Percentiles rank a stretch among this genome's conserved stretches.
These are phyloP conservation scores for Babesia bigemina DNA, from an alignment of 169 alveolate genomes.

Conservation along the genomic window DNA sequence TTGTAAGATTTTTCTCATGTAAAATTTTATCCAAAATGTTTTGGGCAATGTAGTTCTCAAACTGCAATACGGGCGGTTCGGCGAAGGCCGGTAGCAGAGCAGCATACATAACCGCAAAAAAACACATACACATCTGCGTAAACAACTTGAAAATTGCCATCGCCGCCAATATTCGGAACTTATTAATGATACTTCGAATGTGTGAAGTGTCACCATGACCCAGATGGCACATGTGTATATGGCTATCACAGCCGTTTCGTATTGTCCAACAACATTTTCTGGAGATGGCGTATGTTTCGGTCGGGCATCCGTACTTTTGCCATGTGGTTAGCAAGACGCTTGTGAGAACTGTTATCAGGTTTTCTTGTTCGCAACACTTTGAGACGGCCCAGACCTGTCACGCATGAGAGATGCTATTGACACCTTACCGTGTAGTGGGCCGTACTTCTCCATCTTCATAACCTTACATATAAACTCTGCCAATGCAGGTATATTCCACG, in stretches of 20 bases:
- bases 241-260: not conserved
- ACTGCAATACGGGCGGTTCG: not conserved
- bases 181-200: not conserved
- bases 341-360: not conserved
- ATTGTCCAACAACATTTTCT: constrained; percentile 6
- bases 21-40: constrained; percentile 9
- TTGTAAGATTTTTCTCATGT: not conserved
- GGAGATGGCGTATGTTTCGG: constrained; percentile 7
- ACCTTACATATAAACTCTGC: constrained; percentile 21
- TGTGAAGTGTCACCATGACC: not conserved
- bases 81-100: not conserved
- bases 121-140: constrained; percentile 10
- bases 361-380: not conserved
- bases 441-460: constrained; percentile 20
- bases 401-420: not conserved
- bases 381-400: constrained; percentile 2
- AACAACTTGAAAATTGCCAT: not conserved
- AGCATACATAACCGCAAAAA: not conserved
- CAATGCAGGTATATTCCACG: constrained; percentile 51
- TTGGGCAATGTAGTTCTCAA: not conserved
- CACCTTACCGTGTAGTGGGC: constrained; percentile 12
- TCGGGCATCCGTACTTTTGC: not conserved
- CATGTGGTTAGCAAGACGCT: not conserved
- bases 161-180: not conserved
- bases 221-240: not conserved